Evolutionary conservation across 2,329 filamentous ascomycete species (phyloP), one percentile per base, ranked within the genome.

Genomic region (Berkeleyomyces basicola): DNA sequence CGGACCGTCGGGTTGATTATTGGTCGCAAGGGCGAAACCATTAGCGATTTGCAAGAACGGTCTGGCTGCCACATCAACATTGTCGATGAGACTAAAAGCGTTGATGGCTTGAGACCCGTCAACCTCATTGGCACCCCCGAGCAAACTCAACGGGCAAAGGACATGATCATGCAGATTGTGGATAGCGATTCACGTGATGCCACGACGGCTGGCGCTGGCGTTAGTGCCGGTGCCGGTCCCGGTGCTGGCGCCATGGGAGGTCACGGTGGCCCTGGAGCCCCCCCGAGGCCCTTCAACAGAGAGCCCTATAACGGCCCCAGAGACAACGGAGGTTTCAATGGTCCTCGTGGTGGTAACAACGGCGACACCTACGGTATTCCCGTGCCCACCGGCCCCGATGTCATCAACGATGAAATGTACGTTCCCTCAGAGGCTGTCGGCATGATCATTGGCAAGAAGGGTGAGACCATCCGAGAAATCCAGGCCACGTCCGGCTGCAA

Each of bases 1-100:
- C 86, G 90, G 69, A 96, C 90, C 7, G 90, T 96, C 65, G 90
- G 90, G 60, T 78, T 96, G 55, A 96, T 96, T 68, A 96, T 96
- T 70, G 90, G 90, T n/a, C 87, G 90, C 67, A 89, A 89, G 47
- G 90, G 90, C 64, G 90, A 96, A 75, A 96, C 90, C 1, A 96
- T 96, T 69, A 85, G 90, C 70, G 90, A 96, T 71, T 78, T 96
- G 33, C 91, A 96, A 74, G 90, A 96, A 72, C 82, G 88, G 66
- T 93, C 88, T 69, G 88, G 88, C n/a, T 96, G 90, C 72, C 91
- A 96, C 72, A 90, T 96, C 72, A 96, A 96, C 73, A 96, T 96
- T 70, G 88, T 95, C 47, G 88, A 88, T 69, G 90, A 96, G 75
- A 89, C 89, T 67, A 95, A 95, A 79, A 95, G 89, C 70, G 82